phyloP scores from a whole-genome alignment of 2,329 filamentous ascomycete genomes.

The Penicillium concentricum region DNA sequence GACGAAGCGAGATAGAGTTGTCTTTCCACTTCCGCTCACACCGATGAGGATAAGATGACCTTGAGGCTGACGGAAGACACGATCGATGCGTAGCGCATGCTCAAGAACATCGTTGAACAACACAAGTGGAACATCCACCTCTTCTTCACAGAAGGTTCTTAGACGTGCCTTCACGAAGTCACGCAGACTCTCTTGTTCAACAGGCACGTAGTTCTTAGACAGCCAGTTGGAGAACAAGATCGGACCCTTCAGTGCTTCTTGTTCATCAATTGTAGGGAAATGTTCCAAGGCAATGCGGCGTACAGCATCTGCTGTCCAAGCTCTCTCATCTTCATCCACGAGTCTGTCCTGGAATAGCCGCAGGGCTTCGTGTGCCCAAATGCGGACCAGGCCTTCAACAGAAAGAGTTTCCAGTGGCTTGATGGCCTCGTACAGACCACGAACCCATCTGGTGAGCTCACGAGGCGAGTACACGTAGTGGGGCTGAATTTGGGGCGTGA shows the following conservation, averaged over 20 bases:
- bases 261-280: constrained; percentile 94
- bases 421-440: constrained; percentile 96
- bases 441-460: constrained; percentile 96
- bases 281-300: constrained; percentile 81
- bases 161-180: constrained; percentile 97
- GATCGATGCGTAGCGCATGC: constrained; percentile 95
- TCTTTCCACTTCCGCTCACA: constrained; percentile 98
- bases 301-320: constrained; percentile 91
- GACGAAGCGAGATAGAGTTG: constrained; percentile 93
- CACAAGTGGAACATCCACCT: constrained; percentile 96
- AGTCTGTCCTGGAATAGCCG: constrained; percentile 96
- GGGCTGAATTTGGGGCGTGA: constrained; percentile 94
- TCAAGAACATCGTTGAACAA: constrained; percentile 99
- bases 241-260: constrained; percentile 82
- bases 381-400: constrained; percentile 87
- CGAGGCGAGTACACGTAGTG: constrained; percentile 99
- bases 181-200: constrained; percentile 89
- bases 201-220: constrained; percentile 96
- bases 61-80: constrained; percentile 97
- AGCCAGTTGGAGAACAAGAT: constrained; percentile 99
- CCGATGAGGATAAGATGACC: constrained; percentile 97
- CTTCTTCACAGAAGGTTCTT: constrained; percentile 98
- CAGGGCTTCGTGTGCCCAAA: constrained; percentile 97
- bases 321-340: constrained; percentile 87
- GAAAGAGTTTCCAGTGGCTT: constrained; percentile 83